Evolutionary conservation across 2,329 filamentous ascomycete genomes (phyloP), one percentile per base, ranked within the genome.

Genomic region (Coniochaeta sp.): DNA sequence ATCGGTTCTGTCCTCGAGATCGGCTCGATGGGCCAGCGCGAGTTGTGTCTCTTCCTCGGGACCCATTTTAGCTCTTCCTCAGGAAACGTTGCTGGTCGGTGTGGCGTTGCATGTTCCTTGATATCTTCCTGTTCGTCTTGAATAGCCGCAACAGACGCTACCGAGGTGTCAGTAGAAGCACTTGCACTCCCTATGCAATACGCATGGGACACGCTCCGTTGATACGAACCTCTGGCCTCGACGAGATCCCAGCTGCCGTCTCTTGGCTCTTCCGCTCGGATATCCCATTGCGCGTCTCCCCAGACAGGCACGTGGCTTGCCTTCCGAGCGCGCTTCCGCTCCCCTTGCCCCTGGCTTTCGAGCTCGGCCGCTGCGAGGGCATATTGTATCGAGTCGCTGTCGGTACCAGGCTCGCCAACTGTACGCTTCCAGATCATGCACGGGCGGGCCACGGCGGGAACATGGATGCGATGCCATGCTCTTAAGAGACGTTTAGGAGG

Each of bases 281-380:
- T 38, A 63, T 68, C 68, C 66, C 73, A 77, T 22, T 57, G 60
- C 38, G 68, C 69, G 32, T 69, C 66, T 5, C 66, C 66, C 60
- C 70, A 75, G 38, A 66, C 67, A 12, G 72, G 70, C 61, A 75
- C 69, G 50, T 71, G 63, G 17, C 60, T 61, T 8, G 61, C 57
- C 14, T 62, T 65, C n/a, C 72, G 69, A 22, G 60, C 55, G 59
- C 68, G 71, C 63, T 79, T 79, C 34, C 76, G 69, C 24, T 69
- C 44, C 0, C 69, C 71, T 2, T 59, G 55, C 2, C 73, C 72
- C 24, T 71, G 70, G 26, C 65, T 68, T 17, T 70, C 66, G 5
- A 78, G 66, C 62, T 78, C 76, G 5, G 59, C 34, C 16, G 64
- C 56, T 2, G 62, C 65, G 36, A 60, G 52, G 3, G 54, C 24